These are phyloP conservation scores for Erodium texanum DNA, from an alignment of 441 rosid species.

Conservation along the genomic window DNA sequence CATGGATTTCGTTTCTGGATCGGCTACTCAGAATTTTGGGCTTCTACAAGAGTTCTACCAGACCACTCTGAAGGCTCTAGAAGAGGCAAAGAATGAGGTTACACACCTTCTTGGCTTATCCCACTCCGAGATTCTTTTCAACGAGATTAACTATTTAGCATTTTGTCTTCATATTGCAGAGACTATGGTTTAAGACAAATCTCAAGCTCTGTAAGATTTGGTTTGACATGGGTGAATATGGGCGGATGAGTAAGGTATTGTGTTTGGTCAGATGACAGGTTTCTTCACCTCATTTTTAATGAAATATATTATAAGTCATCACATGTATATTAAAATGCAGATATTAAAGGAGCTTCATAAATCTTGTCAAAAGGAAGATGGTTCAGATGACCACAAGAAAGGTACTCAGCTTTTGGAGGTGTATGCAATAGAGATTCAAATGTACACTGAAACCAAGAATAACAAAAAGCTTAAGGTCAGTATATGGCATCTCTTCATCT, in stretches of 20 bases:
- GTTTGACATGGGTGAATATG: conserved; percentile 97
- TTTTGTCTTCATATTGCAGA: conserved; percentile 30
- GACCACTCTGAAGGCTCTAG: conserved; percentile 91
- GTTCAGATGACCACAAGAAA: conserved; percentile 97
- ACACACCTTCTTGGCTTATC: conserved; percentile 7
- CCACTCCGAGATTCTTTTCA: neutral
- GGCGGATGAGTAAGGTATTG: conserved; percentile 87
- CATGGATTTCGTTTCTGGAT: conserved; percentile 99
- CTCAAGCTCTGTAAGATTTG: conserved; percentile 97
- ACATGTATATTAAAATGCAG: conserved; percentile 25
- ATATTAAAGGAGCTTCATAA: conserved; percentile 91
- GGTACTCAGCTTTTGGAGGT: conserved; percentile 99
- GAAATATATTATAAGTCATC: conserved; percentile 8
- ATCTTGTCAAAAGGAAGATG: conserved; percentile 96
- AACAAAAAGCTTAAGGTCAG: conserved; percentile 92
- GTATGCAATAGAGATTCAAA: conserved; percentile 93
- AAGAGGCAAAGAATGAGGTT: conserved; percentile 99
- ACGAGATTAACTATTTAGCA: neutral
- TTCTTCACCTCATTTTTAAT: neutral
- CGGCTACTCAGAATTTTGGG: conserved; percentile 84
- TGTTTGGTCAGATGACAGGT: neutral
- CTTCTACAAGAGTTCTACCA: conserved; percentile 89
- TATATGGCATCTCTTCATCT: conserved; percentile 4
- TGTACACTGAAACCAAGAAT: conserved; percentile 97
- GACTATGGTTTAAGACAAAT: conserved; percentile 99